Percentiles rank a stretch among this genome's conserved stretches.
phyloP scores from a whole-genome alignment of 1,284 basidiomycete species.

The Coriolopsis trogii region DNA sequence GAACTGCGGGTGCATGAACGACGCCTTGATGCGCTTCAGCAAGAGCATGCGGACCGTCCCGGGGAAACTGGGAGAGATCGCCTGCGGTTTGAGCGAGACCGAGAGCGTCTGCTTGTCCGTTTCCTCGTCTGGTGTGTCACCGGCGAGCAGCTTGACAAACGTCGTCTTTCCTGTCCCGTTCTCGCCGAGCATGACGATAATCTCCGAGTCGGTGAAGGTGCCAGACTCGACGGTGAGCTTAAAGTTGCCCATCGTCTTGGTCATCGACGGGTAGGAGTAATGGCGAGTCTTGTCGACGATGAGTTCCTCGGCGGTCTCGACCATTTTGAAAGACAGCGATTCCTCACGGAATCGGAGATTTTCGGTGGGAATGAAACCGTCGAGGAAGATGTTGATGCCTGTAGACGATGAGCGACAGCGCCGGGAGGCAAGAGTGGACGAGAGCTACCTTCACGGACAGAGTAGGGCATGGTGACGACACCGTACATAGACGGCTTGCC shows the following conservation, averaged over 20 bases:
- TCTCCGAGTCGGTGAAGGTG: slow-evolving; percentile 94
- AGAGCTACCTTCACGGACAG: slow-evolving; percentile 87
- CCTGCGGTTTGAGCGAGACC: slow-evolving; percentile 95
- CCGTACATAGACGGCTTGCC: slow-evolving; percentile 97
- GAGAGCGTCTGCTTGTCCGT: slow-evolving; percentile 78
- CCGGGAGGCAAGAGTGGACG: neutral
- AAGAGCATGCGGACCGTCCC: slow-evolving; percentile 92
- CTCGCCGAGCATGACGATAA: slow-evolving; percentile 97
- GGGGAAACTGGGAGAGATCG: slow-evolving; percentile 94
- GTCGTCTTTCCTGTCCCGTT: slow-evolving; percentile 99
- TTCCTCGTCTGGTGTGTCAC: slow-evolving; percentile 84
- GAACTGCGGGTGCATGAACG: slow-evolving; percentile 98
- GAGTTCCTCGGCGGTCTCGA: slow-evolving; percentile 90
- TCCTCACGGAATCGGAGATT: slow-evolving; percentile 97
- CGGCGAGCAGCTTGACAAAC: slow-evolving; percentile 90
- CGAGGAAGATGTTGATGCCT: slow-evolving; percentile 98
- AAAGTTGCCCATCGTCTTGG: slow-evolving; percentile 92
- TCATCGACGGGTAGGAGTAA: slow-evolving; percentile 92
- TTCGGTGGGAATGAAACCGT: slow-evolving; percentile 97
- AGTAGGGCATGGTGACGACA: slow-evolving; percentile 97
- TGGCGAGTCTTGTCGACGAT: slow-evolving; percentile 82
- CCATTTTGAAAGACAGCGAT: slow-evolving; percentile 93
- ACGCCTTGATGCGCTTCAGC: slow-evolving; percentile 89
- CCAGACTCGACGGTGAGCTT: slow-evolving; percentile 90
- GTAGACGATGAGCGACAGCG: neutral